Evolutionary conservation across 2,329 filamentous ascomycete genomes (phyloP).

Genomic region (Monilinia fructicola): DNA sequence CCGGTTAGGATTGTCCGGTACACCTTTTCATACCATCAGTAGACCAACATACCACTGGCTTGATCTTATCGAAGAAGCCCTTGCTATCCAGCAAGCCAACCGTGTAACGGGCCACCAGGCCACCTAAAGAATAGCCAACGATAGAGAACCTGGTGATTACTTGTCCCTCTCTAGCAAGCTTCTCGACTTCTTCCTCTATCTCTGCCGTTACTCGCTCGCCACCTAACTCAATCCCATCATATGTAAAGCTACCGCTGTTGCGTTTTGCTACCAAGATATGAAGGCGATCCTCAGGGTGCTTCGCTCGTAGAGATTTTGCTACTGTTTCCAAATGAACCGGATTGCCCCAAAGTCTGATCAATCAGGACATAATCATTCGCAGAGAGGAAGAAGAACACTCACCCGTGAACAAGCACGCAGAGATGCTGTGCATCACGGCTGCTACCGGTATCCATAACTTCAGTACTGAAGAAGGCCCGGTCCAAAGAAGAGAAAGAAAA

Average conservation of each 20-base stretch:
- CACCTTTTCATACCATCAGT: neutral
- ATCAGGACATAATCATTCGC: conserved; percentile 10
- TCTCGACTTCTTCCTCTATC: conserved; percentile 62
- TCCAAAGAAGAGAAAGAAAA: conserved; percentile 42
- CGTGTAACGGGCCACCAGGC: conserved; percentile 81
- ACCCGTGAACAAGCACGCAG: conserved; percentile 73
- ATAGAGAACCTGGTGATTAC: conserved; percentile 80
- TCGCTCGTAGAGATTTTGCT: conserved; percentile 61
- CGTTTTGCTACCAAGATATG: conserved; percentile 71
- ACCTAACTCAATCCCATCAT: conserved; percentile 67
- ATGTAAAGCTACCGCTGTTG: conserved; percentile 71
- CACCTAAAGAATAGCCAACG: conserved; percentile 86
- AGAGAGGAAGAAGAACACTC: conserved; percentile 17
- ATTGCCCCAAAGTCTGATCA: conserved; percentile 70
- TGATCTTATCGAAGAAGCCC: conserved; percentile 73
- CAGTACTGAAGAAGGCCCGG: conserved; percentile 41
- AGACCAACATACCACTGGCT: conserved; percentile 63
- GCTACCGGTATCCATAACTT: conserved; percentile 51
- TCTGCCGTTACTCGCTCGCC: conserved; percentile 67
- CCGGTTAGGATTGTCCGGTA: conserved; percentile 6
- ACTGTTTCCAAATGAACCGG: conserved; percentile 70
- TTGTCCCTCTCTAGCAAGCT: conserved; percentile 60
- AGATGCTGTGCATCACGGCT: conserved; percentile 64
- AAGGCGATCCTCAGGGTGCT: conserved; percentile 61
- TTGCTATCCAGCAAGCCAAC: conserved; percentile 80